Evolutionary conservation across 192 early-diverging fungal genomes (phyloP).

Genomic region (Coemansia aciculifera): DNA sequence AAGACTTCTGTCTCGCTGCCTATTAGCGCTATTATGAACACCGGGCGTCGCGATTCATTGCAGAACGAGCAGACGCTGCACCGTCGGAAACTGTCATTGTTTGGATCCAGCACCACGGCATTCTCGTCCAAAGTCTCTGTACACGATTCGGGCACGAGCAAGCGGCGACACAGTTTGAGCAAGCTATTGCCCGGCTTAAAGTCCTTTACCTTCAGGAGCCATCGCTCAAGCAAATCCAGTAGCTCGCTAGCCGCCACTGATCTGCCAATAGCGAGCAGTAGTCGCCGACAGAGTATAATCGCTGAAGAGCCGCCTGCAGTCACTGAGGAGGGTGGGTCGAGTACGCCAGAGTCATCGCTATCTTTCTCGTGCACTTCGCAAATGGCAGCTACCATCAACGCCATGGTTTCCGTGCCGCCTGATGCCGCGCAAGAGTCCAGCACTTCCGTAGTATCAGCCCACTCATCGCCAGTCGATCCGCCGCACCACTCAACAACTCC

Average conservation of each 20-base stretch:
- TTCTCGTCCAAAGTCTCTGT: not conserved
- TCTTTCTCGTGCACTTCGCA: constrained; percentile 6
- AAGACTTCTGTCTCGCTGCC: constrained; percentile 25
- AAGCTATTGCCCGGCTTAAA: constrained; percentile 1
- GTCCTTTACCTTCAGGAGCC: not conserved
- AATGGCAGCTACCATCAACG: constrained; percentile 18
- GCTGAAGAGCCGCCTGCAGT: not conserved
- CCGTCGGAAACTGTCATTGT: not conserved
- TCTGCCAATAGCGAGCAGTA: not conserved
- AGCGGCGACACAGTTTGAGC: not conserved
- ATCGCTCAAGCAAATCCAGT: constrained; percentile 9
- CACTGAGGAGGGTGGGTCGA: not conserved
- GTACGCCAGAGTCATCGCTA: constrained; percentile 2
- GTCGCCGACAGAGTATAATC: not conserved
- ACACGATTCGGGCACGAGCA: not conserved
- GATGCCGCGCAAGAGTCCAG: not conserved
- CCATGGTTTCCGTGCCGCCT: constrained; percentile 1
- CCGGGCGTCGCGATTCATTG: not conserved
- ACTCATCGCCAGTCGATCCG: not conserved
- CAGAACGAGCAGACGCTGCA: not conserved
- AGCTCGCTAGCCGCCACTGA: not conserved
- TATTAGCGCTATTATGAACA: constrained; percentile 6
- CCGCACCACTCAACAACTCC: not conserved
- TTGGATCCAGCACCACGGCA: constrained; percentile 1
- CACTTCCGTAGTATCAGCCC: not conserved